phyloP scores from a whole-genome alignment of 306 rosid species.

The Acacia confusa region DNA sequence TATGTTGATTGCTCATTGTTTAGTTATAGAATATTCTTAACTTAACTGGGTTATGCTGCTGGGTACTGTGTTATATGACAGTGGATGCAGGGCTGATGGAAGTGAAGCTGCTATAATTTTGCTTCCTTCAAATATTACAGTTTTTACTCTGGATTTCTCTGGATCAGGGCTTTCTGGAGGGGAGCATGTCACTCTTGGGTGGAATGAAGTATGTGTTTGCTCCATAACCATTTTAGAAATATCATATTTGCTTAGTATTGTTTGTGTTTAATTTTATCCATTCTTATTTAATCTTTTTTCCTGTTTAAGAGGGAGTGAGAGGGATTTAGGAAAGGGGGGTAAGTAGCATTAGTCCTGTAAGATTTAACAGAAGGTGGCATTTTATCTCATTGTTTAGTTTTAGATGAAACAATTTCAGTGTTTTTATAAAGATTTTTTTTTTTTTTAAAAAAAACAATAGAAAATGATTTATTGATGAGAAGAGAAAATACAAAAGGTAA shows the following conservation, averaged over 20 bases:
- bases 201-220: conserved; percentile 78
- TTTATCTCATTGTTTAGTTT: not conserved
- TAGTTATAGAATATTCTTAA: conserved; percentile 11
- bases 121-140: conserved; percentile 93
- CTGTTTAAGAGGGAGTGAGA: not conserved
- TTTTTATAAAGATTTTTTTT: not conserved
- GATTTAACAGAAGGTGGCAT: not conserved
- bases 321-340: not conserved
- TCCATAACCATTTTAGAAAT: conserved; percentile 25
- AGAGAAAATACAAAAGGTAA: not conserved
- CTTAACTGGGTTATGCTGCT: conserved; percentile 32
- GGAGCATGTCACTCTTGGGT: conserved; percentile 93
- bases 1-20: conserved; percentile 20
- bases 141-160: conserved; percentile 92
- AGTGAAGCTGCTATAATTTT: conserved; percentile 98
- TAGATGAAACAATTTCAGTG: not conserved
- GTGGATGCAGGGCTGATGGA: conserved; percentile 98
- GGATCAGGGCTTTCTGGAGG: conserved; percentile 99
- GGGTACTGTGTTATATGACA: conserved; percentile 46
- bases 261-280: conserved; percentile 20
- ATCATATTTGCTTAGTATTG: not conserved
- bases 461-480: not conserved
- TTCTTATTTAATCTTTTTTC: not conserved
- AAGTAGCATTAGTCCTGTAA: not conserved
- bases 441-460: too few species aligned